Percentiles rank a stretch among this genome's conserved stretches.
These are phyloP conservation scores for Phytophthora colocasiae DNA, from an alignment of 352 stramenopile species.

Conservation along the genomic window DNA sequence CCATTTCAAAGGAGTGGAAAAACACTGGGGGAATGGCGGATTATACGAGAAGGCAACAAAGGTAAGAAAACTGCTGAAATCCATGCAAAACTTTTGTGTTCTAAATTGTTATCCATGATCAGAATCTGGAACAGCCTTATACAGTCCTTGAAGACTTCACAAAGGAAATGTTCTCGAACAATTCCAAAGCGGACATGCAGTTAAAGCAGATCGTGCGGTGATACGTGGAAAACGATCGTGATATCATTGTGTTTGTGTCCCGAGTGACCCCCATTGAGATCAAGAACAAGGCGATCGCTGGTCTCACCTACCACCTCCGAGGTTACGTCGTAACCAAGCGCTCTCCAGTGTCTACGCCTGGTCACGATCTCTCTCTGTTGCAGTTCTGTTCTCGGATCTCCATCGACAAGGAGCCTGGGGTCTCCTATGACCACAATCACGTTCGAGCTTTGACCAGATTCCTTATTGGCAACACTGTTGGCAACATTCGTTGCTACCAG, in stretches of 20 bases:
- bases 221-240: slow-evolving; percentile 24
- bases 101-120: not conserved
- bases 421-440: slow-evolving; percentile 24
- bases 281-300: slow-evolving; percentile 26
- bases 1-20: slow-evolving; percentile 26
- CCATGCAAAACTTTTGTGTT: not conserved
- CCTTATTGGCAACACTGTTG: slow-evolving; percentile 41
- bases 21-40: slow-evolving; percentile 22
- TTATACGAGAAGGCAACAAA: slow-evolving; percentile 34
- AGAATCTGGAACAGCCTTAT: slow-evolving; percentile 22
- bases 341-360: slow-evolving; percentile 26
- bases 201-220: slow-evolving; percentile 31
- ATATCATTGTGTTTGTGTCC: slow-evolving; percentile 22
- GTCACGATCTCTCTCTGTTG: slow-evolving; percentile 44
- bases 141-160: slow-evolving; percentile 30
- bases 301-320: slow-evolving; percentile 25
- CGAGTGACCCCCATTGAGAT: slow-evolving; percentile 20
- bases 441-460: slow-evolving; percentile 50
- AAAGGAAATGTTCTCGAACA: slow-evolving; percentile 28
- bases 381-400: slow-evolving; percentile 59
- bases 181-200: slow-evolving; percentile 20
- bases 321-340: slow-evolving; percentile 49
- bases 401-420: slow-evolving; percentile 45
- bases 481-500: slow-evolving; percentile 46
- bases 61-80: not conserved